Percentiles rank a stretch among this genome's conserved stretches.
phyloP scores from a whole-genome alignment of 2,329 filamentous ascomycete species.

The Niveomyces coronatus region DNA sequence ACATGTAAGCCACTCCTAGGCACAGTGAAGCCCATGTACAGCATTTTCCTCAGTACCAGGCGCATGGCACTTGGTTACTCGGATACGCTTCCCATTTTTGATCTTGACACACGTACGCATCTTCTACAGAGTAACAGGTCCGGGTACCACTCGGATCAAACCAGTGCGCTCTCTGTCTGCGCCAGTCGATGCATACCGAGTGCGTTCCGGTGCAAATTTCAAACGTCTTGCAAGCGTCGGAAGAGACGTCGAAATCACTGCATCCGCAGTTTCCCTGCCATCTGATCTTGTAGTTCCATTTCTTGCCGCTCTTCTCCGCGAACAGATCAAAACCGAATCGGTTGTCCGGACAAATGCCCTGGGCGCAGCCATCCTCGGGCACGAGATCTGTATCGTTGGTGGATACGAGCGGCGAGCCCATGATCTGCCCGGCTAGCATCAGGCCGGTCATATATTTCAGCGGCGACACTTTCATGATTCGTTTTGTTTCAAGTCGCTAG shows the following conservation, averaged over 20 bases:
- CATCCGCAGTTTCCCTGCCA: neutral
- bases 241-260: neutral
- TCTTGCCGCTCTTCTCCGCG: neutral
- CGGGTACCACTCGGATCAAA: neutral
- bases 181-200: conserved; percentile 3
- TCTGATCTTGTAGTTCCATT: neutral
- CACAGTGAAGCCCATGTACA: too few species aligned
- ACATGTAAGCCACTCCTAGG: too few species aligned
- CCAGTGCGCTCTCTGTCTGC: neutral
- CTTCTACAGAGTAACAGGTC: neutral
- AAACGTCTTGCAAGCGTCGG: neutral
- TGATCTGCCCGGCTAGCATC: too few species aligned
- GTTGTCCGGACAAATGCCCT: neutral
- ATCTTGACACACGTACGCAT: neutral
- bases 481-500: too few species aligned
- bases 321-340: neutral
- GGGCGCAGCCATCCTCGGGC: neutral
- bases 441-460: too few species aligned
- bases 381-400: too few species aligned
- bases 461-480: too few species aligned
- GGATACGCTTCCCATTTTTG: neutral
- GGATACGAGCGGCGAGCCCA: too few species aligned
- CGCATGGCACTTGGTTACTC: neutral
- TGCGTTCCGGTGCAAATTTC: neutral
- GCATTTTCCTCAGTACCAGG: too few species aligned